Conservation (phyloP, 2,329 filamentous ascomycete species). For the Reticulascus tulasneorum region DNA sequence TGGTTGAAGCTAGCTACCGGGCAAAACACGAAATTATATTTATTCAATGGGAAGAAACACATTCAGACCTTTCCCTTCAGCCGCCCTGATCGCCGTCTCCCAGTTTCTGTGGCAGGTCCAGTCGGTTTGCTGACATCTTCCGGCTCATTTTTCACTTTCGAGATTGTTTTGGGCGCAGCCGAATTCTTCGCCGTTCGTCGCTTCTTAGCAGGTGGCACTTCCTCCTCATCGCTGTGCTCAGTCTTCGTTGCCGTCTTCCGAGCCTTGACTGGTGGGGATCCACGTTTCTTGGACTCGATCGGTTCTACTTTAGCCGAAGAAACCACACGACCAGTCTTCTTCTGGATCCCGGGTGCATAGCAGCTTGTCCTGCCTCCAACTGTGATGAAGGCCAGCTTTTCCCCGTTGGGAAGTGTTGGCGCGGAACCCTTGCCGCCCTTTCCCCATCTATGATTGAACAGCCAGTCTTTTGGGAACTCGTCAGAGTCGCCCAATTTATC, state of each 20-base stretch:
- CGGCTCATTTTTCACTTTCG: conserved; percentile 10
- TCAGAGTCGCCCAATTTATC: conserved; percentile 77
- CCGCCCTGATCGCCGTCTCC: conserved; percentile 23
- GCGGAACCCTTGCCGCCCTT: conserved; percentile 75
- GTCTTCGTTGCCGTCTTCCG: conserved; percentile 20
- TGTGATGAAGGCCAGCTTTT: conserved; percentile 79
- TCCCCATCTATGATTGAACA: conserved; percentile 85
- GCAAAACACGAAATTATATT: background rate
- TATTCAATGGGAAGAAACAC: background rate
- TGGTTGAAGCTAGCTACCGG: too few relatives aligned
- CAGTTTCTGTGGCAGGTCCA: conserved; percentile 12
- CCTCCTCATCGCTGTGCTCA: conserved; percentile 22
- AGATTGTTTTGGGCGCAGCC: conserved; percentile 2
- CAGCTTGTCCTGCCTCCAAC: conserved; percentile 91
- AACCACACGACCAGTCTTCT: conserved; percentile 57
- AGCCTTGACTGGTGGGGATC: background rate
- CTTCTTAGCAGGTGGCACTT: conserved; percentile 21
- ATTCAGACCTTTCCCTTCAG: conserved; percentile 17
- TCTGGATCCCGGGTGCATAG: conserved; percentile 79
- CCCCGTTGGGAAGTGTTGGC: conserved; percentile 72
- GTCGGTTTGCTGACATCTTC: too few relatives aligned
- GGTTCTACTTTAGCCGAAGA: conserved; percentile 40
- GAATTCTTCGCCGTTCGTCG: conserved; percentile 19
- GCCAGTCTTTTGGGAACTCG: conserved; percentile 80
- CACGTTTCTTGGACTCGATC: conserved; percentile 14